These are phyloP conservation scores for Gossypium turneri DNA, from an alignment of 345 rosid genomes.

Conservation along the genomic window DNA sequence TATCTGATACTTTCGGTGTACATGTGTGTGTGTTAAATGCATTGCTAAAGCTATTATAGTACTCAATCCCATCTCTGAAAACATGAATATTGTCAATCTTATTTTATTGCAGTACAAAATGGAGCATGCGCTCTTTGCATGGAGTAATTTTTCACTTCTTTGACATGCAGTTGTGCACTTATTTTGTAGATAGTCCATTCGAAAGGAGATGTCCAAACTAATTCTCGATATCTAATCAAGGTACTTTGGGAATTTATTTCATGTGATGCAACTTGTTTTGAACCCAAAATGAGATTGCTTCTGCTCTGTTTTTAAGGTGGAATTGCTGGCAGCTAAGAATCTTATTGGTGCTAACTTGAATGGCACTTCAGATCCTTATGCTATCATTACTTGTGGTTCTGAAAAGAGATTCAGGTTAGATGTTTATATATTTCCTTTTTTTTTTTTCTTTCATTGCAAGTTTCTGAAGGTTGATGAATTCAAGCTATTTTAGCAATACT, in stretches of 20 bases:
- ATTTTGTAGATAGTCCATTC: constrained; percentile 73
- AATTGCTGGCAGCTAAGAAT: constrained; percentile 95
- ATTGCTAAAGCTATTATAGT: background rate
- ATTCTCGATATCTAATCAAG: constrained; percentile 71
- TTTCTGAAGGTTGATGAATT: constrained; percentile 1
- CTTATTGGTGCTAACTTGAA: constrained; percentile 90
- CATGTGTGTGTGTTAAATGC: background rate
- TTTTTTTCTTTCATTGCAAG: background rate
- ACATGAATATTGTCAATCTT: background rate
- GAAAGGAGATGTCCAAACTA: constrained; percentile 58
- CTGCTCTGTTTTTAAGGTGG: constrained; percentile 49
- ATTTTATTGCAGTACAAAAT: background rate
- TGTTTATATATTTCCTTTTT: background rate
- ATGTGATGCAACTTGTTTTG: background rate
- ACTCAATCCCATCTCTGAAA: constrained; percentile 21
- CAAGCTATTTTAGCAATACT: background rate
- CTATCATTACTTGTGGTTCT: constrained; percentile 90
- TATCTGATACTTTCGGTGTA: constrained; percentile 2
- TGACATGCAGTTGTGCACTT: constrained; percentile 91
- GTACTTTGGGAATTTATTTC: constrained; percentile 29
- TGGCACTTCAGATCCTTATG: constrained; percentile 98
- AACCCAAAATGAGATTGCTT: background rate
- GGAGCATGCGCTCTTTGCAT: constrained; percentile 27
- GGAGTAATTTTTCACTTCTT: constrained; percentile 60
- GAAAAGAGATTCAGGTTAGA: constrained; percentile 88